Evolutionary conservation across 2,329 filamentous ascomycete species (phyloP), one percentile per base, ranked within the genome.

Genomic region (Chrysosporium queenslandicum): DNA sequence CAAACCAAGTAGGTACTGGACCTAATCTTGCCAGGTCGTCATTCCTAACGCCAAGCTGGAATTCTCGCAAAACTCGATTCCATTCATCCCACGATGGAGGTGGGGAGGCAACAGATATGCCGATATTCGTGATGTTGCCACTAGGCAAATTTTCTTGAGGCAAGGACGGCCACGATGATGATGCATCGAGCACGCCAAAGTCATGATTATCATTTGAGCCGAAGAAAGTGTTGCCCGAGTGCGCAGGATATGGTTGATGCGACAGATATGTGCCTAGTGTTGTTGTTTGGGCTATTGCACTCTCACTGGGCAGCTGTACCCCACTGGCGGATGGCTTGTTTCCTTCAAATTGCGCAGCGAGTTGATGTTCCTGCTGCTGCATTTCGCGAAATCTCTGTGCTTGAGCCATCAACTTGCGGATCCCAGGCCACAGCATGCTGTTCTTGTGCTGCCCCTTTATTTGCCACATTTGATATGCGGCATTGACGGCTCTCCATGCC

Each of bases 361-460:
- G 34, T 37, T 66, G 63, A 23, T 63, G 61, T 42, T 64, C 61
- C 51, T 80, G n/a, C n/a, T n/a, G n/a, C n/a, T n/a, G 78, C 52
- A 73, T 74, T 39, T 73, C 70, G 46, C 80, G 71, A 40, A 75
- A 76, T 11, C 72, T 71, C 41, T 70, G 69, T 11, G 82, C 82
- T 60, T 79, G 80, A 12, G 72, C 72, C 66, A 84, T 77, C 1
- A 85, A 67, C 56, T 78, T 81, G 23, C 74, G 70, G 43, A 86
- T 67, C 0, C 81, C 81, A 40, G 77, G 76, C 82, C 82, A 85
- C 0, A 85, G 66, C 68, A 79, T 77, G 2, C 78, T 76, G 48
- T 74, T 74, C 51, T 72, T 74, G n/a, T 67, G 66, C 21, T 68
- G 64, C 14, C 58, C 59, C 12, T 64, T 61, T 2, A 54, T 52